Evolutionary conservation across 1,139 yeast genomes (phyloP).

Genomic region (Kurtzmaniella quercitrusa): DNA sequence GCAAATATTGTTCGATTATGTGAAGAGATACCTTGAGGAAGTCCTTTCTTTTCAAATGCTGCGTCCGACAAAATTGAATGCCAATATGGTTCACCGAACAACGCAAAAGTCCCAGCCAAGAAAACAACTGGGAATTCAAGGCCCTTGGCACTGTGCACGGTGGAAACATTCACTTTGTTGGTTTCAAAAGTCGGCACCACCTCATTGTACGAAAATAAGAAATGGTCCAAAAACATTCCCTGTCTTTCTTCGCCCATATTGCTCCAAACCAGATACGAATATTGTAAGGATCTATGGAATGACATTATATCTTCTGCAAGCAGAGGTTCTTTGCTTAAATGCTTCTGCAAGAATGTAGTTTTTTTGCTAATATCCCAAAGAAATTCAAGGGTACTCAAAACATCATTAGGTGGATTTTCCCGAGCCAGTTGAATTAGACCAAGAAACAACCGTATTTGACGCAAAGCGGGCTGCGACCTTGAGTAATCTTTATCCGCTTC

Average conservation of each 20-base stretch:
- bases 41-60: background rate
- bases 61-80: slow-evolving; percentile 9
- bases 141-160: slow-evolving; percentile 72
- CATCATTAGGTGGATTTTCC: slow-evolving; percentile 6
- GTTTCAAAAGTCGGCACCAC: slow-evolving; percentile 27
- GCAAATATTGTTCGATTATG: too few relatives aligned
- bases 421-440: slow-evolving; percentile 12
- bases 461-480: background rate
- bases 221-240: slow-evolving; percentile 24
- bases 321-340: slow-evolving; percentile 10
- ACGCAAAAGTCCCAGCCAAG: slow-evolving; percentile 32
- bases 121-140: slow-evolving; percentile 69
- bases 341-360: background rate
- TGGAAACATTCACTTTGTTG: slow-evolving; percentile 46
- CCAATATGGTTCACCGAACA: slow-evolving; percentile 14
- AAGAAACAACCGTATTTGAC: slow-evolving; percentile 9
- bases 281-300: slow-evolving; percentile 24
- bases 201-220: slow-evolving; percentile 46
- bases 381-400: slow-evolving; percentile 2
- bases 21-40: background rate
- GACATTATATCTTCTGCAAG: slow-evolving; percentile 16
- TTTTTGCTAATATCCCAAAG: slow-evolving; percentile 4
- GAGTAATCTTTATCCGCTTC: background rate
- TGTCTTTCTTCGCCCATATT: slow-evolving; percentile 10
- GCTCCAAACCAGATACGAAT: slow-evolving; percentile 16